A percentile compares a stretch with the other conserved stretches of the same genome.
Conservation (phyloP, 306 rosid species). For the Vigna reflexopilosa region DNA sequence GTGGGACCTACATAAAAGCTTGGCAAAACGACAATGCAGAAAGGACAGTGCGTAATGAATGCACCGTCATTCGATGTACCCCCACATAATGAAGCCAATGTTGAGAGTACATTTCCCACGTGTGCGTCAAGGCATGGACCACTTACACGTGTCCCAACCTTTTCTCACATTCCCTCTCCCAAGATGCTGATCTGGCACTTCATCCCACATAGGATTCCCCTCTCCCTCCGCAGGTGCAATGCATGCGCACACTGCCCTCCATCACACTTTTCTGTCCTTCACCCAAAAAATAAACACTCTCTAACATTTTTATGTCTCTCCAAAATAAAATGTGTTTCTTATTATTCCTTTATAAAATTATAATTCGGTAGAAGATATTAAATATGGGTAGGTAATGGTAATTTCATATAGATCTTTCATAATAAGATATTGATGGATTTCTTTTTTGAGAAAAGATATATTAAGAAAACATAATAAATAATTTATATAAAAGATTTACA, state of each 20-base stretch:
- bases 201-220: conserved; percentile 51
- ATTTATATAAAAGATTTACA: too few species aligned
- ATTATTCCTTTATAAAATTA: too few species aligned
- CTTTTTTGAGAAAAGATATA: too few species aligned
- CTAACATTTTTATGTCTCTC: too few species aligned
- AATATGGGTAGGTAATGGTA: too few species aligned
- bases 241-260: conserved; percentile 40
- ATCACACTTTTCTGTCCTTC: conserved; percentile 31
- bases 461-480: too few species aligned
- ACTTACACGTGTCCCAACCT: conserved; percentile 35
- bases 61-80: conserved; percentile 54
- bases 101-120: conserved; percentile 43
- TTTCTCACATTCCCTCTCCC: conserved; percentile 24
- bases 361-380: too few species aligned
- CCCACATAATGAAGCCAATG: conserved; percentile 41
- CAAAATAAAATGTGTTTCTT: too few species aligned
- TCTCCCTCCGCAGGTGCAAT: conserved; percentile 39
- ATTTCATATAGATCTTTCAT: too few species aligned
- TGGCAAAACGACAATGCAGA: conserved; percentile 35
- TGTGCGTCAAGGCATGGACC: conserved; percentile 40
- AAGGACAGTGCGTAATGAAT: conserved; percentile 31
- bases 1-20: conserved; percentile 1
- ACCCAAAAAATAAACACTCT: background rate
- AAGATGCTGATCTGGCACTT: conserved; percentile 5
- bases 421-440: too few species aligned